A percentile compares a stretch with the other conserved stretches of the same genome.
Conservation (phyloP, 2,329 filamentous ascomycete genomes). For the Paraphoma sp. region DNA sequence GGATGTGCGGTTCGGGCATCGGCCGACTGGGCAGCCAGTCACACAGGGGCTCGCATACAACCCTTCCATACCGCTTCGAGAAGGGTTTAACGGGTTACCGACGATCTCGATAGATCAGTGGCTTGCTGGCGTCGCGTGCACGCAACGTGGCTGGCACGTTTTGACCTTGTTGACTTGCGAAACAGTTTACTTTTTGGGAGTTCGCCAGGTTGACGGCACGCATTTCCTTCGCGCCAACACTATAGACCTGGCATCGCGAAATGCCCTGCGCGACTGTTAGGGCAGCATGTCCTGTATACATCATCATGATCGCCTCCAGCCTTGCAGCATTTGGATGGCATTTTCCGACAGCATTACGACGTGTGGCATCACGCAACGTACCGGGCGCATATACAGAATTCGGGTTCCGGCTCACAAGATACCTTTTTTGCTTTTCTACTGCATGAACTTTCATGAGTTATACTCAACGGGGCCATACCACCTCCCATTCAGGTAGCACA, state of each 20-base stretch:
- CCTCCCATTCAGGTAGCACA: not conserved
- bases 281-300: not conserved
- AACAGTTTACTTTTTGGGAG: conserved; percentile 19
- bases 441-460: not conserved
- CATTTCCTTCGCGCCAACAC: conserved; percentile 1
- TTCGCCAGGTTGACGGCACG: conserved; percentile 13
- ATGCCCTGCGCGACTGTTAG: conserved; percentile 6
- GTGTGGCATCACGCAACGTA: not conserved
- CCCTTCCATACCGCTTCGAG: conserved; percentile 35
- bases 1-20: conserved; percentile 12
- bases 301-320: conserved; percentile 1
- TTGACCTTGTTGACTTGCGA: conserved; percentile 18
- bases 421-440: conserved; percentile 5
- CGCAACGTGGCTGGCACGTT: conserved; percentile 43
- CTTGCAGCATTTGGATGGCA: conserved; percentile 9
- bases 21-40: conserved; percentile 18
- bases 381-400: conserved; percentile 1
- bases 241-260: not conserved
- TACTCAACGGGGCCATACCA: not conserved
- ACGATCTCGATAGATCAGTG: conserved; percentile 44
- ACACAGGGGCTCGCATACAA: conserved; percentile 21
- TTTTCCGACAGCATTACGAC: conserved; percentile 4
- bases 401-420: conserved; percentile 2
- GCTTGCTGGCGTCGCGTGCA: conserved; percentile 39
- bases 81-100: conserved; percentile 26